Percentiles rank a stretch among this genome's conserved stretches.
phyloP scores from a whole-genome alignment of 352 stramenopile species.

The Phytophthora boehmeriae region DNA sequence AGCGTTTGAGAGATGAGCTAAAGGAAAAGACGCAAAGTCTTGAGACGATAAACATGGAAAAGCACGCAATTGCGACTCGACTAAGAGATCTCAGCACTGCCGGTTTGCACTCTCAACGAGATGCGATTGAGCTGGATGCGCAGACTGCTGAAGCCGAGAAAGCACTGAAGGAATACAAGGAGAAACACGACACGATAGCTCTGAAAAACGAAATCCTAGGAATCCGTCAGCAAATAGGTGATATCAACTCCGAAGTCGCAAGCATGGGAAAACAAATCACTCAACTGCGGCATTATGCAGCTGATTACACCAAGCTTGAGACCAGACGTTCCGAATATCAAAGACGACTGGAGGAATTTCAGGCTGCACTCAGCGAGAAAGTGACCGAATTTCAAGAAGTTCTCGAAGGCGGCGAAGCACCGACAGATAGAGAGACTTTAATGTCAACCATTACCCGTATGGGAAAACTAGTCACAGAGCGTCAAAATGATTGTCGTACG shows the following conservation, averaged over 20 bases:
- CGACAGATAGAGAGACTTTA: constrained; percentile 40
- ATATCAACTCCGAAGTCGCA: constrained; percentile 47
- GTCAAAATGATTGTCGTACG: constrained; percentile 21
- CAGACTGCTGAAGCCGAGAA: constrained; percentile 55
- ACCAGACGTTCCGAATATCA: constrained; percentile 47
- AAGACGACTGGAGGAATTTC: constrained; percentile 51
- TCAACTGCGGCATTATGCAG: constrained; percentile 53
- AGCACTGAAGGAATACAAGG: constrained; percentile 46
- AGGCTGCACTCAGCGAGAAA: constrained; percentile 52
- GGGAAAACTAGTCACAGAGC: constrained; percentile 28
- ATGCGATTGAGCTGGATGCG: constrained; percentile 53
- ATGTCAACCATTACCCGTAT: constrained; percentile 24
- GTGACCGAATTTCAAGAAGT: constrained; percentile 45
- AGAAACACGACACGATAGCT: constrained; percentile 39
- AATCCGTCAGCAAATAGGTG: constrained; percentile 48
- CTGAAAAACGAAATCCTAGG: constrained; percentile 56
- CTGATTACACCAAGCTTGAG: constrained; percentile 58
- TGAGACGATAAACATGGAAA: constrained; percentile 46
- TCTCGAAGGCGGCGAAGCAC: constrained; percentile 30
- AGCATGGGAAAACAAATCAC: constrained; percentile 59
- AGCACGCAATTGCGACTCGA: constrained; percentile 37
- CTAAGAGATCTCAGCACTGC: constrained; percentile 48
- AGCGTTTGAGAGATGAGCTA: constrained; percentile 54
- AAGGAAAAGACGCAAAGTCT: constrained; percentile 53
- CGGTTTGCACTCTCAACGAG: constrained; percentile 48